Evolutionary conservation across 2,329 filamentous ascomycete genomes (phyloP).

Genomic region (Venturia pyrina): DNA sequence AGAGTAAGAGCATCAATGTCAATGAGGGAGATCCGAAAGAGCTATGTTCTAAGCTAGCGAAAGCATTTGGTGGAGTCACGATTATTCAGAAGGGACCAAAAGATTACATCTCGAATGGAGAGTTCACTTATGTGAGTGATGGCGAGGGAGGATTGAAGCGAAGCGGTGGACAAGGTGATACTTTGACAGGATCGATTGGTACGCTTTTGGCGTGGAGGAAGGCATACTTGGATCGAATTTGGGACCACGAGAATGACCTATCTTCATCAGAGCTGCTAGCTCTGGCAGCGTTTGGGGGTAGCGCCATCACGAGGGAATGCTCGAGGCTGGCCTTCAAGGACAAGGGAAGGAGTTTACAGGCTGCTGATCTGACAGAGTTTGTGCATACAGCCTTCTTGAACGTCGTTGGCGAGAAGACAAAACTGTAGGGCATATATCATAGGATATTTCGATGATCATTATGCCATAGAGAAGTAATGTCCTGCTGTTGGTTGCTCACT

Average conservation of each 20-base stretch:
- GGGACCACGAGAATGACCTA: conserved; percentile 53
- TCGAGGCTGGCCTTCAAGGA: conserved; percentile 79
- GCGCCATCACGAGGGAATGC: conserved; percentile 80
- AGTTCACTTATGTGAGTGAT: conserved; percentile 65
- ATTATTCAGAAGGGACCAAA: conserved; percentile 79
- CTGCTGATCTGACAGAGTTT: conserved; percentile 84
- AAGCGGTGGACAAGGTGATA: conserved; percentile 91
- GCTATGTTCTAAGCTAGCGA: conserved; percentile 60
- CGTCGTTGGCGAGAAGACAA: conserved; percentile 57
- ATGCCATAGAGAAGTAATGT: no score
- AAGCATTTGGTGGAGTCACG: conserved; percentile 74
- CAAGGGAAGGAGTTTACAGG: conserved; percentile 80
- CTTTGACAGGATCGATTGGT: conserved; percentile 77
- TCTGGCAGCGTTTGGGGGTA: conserved; percentile 77
- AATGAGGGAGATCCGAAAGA: conserved; percentile 39
- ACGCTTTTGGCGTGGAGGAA: conserved; percentile 83
- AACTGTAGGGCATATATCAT: not conserved
- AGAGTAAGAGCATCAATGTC: conserved; percentile 59
- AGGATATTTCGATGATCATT: no score
- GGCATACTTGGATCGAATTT: conserved; percentile 75
- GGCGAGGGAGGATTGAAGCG: conserved; percentile 76
- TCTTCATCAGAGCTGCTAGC: conserved; percentile 51
- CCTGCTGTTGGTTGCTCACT: no score
- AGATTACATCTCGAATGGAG: conserved; percentile 77
- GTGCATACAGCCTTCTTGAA: conserved; percentile 73